phyloP scores from a whole-genome alignment of 371 early-diverging fungal species.

The Mortierella sp. region DNA sequence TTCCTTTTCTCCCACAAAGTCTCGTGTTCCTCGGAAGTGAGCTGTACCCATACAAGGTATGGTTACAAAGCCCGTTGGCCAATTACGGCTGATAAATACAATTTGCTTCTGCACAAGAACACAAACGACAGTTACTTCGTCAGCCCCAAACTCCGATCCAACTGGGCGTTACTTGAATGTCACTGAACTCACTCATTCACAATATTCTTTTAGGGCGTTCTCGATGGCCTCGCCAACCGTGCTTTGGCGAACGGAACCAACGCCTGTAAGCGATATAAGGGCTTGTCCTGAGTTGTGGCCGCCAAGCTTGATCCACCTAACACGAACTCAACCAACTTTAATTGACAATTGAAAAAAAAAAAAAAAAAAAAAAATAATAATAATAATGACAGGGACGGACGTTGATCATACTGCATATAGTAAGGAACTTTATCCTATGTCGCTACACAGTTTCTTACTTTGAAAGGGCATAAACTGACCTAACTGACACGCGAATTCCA shows the following conservation, averaged over 20 bases:
- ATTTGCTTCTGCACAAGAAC: too few species aligned
- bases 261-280: slow-evolving; percentile 62
- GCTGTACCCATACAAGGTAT: slow-evolving; percentile 74
- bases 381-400: slow-evolving; percentile 56
- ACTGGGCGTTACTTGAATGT: neutral
- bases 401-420: slow-evolving; percentile 71
- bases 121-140: too few species aligned
- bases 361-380: too few species aligned
- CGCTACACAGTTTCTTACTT: too few species aligned
- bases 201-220: slow-evolving; percentile 59
- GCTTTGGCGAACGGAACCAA: slow-evolving; percentile 79
- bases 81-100: too few species aligned
- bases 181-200: neutral
- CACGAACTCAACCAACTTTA: too few species aligned
- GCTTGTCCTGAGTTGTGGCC: too few species aligned
- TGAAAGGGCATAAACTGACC: too few species aligned
- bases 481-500: too few species aligned
- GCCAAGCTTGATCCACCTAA: too few species aligned
- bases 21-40: slow-evolving; percentile 75
- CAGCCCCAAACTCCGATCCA: slow-evolving; percentile 12
- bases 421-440: slow-evolving; percentile 18
- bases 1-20: slow-evolving; percentile 38
- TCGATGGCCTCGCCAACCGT: slow-evolving; percentile 76
- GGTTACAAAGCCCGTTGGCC: neutral
- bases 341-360: too few species aligned